Evolutionary conservation across 192 early-diverging fungal genomes (phyloP).

Genomic region (Chytriomyces sp.): DNA sequence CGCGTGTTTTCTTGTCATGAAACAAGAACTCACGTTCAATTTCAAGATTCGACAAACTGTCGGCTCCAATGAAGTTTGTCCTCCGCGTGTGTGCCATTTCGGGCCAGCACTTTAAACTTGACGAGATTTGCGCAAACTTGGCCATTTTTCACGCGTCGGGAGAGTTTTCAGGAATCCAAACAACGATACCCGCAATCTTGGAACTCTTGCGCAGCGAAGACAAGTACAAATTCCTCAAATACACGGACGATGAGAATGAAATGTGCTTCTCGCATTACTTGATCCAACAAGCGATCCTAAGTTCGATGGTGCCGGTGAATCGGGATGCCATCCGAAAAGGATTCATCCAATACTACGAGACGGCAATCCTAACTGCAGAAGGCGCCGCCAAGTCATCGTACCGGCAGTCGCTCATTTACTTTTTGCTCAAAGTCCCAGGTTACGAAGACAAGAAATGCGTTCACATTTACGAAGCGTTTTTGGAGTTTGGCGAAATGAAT

Average conservation of each 20-base stretch:
- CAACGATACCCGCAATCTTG: background rate
- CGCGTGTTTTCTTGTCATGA: background rate
- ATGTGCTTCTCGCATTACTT: conserved; percentile 25
- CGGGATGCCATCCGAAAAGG: conserved; percentile 4
- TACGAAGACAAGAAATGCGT: conserved; percentile 11
- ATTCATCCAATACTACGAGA: conserved; percentile 19
- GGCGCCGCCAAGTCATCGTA: background rate
- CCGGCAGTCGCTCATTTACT: conserved; percentile 8
- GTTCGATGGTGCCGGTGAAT: conserved; percentile 12
- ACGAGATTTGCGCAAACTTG: conserved; percentile 3
- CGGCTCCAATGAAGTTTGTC: conserved; percentile 6
- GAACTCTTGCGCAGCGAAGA: background rate
- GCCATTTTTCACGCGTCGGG: background rate
- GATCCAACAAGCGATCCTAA: conserved; percentile 21
- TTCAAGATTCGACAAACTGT: conserved; percentile 22
- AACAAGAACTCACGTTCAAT: background rate
- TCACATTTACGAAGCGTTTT: conserved; percentile 25
- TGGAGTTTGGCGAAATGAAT: conserved; percentile 24
- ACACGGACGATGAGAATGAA: conserved; percentile 14
- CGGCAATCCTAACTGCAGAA: background rate
- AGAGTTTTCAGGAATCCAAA: background rate
- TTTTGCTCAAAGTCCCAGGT: conserved; percentile 14
- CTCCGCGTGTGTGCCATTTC: conserved; percentile 12
- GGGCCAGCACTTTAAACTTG: conserved; percentile 28
- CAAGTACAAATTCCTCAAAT: conserved; percentile 20